Base-by-base conservation (phyloP, 2,329 filamentous ascomycete species). In the Geosmithia morbida region DNA sequence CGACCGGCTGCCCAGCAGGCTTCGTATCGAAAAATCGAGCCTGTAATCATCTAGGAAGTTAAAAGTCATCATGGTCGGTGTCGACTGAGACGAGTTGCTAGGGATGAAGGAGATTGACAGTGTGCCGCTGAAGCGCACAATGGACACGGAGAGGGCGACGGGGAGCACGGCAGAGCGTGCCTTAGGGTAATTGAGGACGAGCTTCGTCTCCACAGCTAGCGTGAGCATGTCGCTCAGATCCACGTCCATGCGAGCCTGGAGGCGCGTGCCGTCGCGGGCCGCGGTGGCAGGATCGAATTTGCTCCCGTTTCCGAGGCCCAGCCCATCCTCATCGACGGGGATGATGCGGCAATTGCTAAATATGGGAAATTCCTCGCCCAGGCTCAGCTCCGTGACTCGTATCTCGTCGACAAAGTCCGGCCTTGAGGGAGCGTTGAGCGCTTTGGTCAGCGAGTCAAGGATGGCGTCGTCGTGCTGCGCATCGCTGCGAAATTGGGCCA, bases 321-420 rank as follows among this genome's bases (percentile, higher is more conserved):
- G 63, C 1, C 83, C 84, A 62, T 89, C 83, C 55, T 90, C 85
- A 56, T 87, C 83, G 0, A 96, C 86, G 2, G 89, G 87, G 51
- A 96, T 96, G 48, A 98, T 85, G 50, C 92, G 81, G 59, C 92
- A 97, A 63, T 98, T 98, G 69, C 89, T 96, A 64, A 98, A 94
- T 47, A 98, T 98, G 26, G 92, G 92, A 53, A 97, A 98, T 57
- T 98, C 92, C 57, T 98, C 92, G 29, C 92, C 92, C 4, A 98
- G 71, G 46, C 84, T 94, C 50, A 98, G 80, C 65, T 98, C 90
- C 2, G 89, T 95, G 47, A 98, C 86, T 22, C 82, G 83, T 52
- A 98, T 97, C 59, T 92, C 85, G 61, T 94, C 90, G 30, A 98
- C 72, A 62, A 94, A 98, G 53, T 89, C 85, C 1, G 92, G 92